phyloP scores from a whole-genome alignment of 2,329 filamentous ascomycete species.

The Fusarium albidum region DNA sequence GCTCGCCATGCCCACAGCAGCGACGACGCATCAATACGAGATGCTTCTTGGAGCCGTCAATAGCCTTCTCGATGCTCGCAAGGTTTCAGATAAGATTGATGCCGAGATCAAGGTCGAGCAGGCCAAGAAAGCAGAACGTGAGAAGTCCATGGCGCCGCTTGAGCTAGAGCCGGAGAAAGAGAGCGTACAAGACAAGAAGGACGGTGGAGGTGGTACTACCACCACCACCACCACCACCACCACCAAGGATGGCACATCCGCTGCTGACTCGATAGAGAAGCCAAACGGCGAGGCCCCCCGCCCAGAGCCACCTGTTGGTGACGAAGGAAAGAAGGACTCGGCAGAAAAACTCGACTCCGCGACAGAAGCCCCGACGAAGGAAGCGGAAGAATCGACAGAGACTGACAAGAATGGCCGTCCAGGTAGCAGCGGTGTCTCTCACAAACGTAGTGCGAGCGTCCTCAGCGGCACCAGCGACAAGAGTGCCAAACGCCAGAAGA shows the following conservation, averaged over 20 bases:
- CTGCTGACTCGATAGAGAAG: constrained; percentile 15
- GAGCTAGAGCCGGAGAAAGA: constrained; percentile 32
- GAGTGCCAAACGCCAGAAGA: constrained; percentile 65
- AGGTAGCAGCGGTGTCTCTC: constrained; percentile 53
- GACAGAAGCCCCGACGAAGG: constrained; percentile 18
- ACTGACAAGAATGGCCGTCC: constrained; percentile 45
- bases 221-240: too few species aligned
- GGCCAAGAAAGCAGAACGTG: constrained; percentile 63
- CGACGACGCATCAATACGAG: constrained; percentile 77
- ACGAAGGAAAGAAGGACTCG: constrained; percentile 31
- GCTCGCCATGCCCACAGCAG: constrained; percentile 77
- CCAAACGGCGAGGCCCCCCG: constrained; percentile 13
- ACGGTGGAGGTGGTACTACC: constrained; percentile 14
- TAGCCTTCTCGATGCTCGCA: constrained; percentile 74
- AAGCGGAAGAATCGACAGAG: constrained; percentile 29
- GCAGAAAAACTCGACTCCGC: constrained; percentile 14
- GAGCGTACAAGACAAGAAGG: constrained; percentile 14
- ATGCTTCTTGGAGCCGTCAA: constrained; percentile 73
- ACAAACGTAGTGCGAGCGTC: constrained; percentile 86
- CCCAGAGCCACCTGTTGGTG: constrained; percentile 13
- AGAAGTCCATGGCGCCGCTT: constrained; percentile 45
- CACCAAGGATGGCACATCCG: constrained; percentile 14
- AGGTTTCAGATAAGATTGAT: constrained; percentile 79
- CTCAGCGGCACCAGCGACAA: constrained; percentile 75
- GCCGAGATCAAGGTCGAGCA: constrained; percentile 71